Conservation (phyloP, 2,329 filamentous ascomycete species). For the Neofusicoccum kwambonambiense region DNA sequence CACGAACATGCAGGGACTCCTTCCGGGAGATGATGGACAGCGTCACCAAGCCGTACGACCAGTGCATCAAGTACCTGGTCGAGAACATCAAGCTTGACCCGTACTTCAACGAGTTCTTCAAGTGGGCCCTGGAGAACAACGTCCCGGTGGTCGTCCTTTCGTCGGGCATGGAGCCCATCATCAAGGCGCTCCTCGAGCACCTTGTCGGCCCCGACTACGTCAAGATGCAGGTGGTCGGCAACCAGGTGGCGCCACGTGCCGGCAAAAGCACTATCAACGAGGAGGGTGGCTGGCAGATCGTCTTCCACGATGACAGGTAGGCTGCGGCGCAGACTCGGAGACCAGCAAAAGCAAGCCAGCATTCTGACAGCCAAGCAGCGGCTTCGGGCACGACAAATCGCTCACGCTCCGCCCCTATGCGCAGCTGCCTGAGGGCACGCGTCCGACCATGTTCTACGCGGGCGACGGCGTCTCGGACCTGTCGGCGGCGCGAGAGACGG, state of each 20-base stretch:
- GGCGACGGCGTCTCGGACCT: constrained; percentile 93
- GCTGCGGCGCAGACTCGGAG: constrained; percentile 43
- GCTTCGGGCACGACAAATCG: constrained; percentile 96
- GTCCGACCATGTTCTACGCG: constrained; percentile 88
- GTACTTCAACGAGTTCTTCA: constrained; percentile 81
- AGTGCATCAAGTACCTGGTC: constrained; percentile 76
- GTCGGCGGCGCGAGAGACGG: constrained; percentile 83
- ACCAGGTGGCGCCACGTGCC: constrained; percentile 67
- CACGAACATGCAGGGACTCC: constrained; percentile 55
- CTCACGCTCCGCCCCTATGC: constrained; percentile 87
- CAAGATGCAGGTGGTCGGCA: constrained; percentile 87
- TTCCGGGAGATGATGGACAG: constrained; percentile 93
- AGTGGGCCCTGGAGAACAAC: constrained; percentile 77
- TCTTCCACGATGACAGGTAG: constrained; percentile 75
- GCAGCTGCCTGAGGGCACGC: constrained; percentile 62
- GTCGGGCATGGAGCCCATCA: constrained; percentile 90
- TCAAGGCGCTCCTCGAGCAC: constrained; percentile 75
- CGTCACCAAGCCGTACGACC: constrained; percentile 72
- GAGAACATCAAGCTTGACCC: constrained; percentile 87
- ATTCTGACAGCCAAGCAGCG: constrained; percentile 36
- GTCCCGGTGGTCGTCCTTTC: constrained; percentile 90
- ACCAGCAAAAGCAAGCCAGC: constrained; percentile 31
- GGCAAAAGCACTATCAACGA: constrained; percentile 74
- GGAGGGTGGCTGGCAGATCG: constrained; percentile 81
- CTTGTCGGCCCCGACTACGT: constrained; percentile 76